These are phyloP conservation scores for Collybiopsis luxurians DNA, from an alignment of 768 basidiomycete species.

Conservation along the genomic window DNA sequence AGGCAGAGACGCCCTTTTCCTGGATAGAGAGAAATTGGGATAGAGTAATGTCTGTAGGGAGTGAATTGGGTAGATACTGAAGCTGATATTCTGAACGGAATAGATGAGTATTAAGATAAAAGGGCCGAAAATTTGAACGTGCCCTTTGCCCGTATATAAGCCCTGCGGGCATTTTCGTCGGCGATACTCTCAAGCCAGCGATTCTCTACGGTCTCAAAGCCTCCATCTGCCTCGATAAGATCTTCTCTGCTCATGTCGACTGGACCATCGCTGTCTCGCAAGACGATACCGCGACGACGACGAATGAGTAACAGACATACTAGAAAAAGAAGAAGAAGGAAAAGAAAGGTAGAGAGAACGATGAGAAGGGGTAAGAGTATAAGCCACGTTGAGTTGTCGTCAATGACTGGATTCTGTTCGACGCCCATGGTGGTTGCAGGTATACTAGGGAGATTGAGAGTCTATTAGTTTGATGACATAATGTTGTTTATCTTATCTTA, in stretches of 20 bases:
- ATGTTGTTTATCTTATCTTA: too few species aligned
- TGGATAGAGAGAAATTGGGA: slow-evolving; percentile 99
- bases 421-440: not conserved
- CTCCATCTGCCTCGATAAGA: slow-evolving; percentile 87
- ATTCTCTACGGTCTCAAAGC: slow-evolving; percentile 87
- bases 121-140: slow-evolving; percentile 19
- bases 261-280: slow-evolving; percentile 88
- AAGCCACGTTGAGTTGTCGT: slow-evolving; percentile 44
- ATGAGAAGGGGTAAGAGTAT: slow-evolving; percentile 93
- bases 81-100: slow-evolving; percentile 64
- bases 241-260: slow-evolving; percentile 93
- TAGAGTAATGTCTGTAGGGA: slow-evolving; percentile 95
- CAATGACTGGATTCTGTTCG: not conserved
- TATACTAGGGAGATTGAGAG: too few species aligned
- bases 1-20: slow-evolving; percentile 98
- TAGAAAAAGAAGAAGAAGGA: slow-evolving; percentile 89
- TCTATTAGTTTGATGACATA: too few species aligned
- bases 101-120: not conserved
- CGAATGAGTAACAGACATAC: slow-evolving; percentile 85
- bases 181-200: slow-evolving; percentile 87
- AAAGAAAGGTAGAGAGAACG: slow-evolving; percentile 88
- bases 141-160: slow-evolving; percentile 90
- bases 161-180: slow-evolving; percentile 55
- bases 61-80: slow-evolving; percentile 93
- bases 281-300: slow-evolving; percentile 69